Evolutionary conservation across 1,284 basidiomycete species (phyloP), one percentile per base, ranked within the genome.

Genomic region (Trametes pubescens): DNA sequence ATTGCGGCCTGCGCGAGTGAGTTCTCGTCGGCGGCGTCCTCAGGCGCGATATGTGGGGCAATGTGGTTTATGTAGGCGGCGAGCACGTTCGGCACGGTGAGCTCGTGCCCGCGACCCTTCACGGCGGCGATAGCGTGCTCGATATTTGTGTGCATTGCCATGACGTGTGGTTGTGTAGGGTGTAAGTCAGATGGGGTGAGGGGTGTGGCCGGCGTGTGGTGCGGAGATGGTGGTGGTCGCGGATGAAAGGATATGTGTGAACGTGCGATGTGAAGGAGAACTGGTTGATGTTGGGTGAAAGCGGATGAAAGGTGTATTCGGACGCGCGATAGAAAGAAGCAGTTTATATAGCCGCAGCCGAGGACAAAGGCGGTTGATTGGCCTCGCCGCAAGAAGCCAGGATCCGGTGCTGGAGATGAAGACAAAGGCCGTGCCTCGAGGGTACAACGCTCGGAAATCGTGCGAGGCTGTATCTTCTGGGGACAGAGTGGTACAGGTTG

Each of bases 81-180:
- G 56, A 69, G 62, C 61, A 69, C 67, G 63, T 66, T 69, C 57
- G 67, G 63, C 44, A 69, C 57, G 59, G 48, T 64, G 40, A 66
- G 48, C 52, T 57, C 52, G 56, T 69, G 55, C 2, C 65, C 61
- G 57, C 63, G 61, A 52, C 65, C 65, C 56, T 65, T 56, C 47
- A 69, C 65, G 11, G 52, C 34, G 24, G 63, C 61, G 59, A 69
- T 69, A 37, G 67, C 67, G 49, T 51, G 48, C 52, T 69, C 67
- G 48, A 69, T 61, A 35, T 66, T 69, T 44, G 61, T 63, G 46
- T 59, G 60, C 47, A 47, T 47, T 9, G 11, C 13, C 47, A 48
- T 48, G 18, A 16, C 18, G 40, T 43, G 40, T 43, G 40, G 40
- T 16, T 7, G 40, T 43, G 40, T 43, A n/a, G 14, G 40, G 40